These are phyloP conservation scores for Sporisorium scitamineum DNA, from an alignment of 1,284 basidiomycete species.

Conservation along the genomic window DNA sequence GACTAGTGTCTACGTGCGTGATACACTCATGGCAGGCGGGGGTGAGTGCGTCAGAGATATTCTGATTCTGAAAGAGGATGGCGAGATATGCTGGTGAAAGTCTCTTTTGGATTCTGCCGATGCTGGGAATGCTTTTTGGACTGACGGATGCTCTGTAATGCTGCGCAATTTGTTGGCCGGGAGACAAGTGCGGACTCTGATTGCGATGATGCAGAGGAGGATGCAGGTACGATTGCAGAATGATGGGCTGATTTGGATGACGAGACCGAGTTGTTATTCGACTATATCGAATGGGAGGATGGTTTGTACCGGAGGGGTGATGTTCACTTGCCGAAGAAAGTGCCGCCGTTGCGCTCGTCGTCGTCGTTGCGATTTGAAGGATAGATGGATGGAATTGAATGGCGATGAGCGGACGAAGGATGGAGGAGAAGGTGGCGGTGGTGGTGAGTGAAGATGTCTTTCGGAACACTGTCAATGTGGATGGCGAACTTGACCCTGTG, in stretches of 20 bases:
- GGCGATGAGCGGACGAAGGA: background rate
- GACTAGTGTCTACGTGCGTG: slow-evolving; percentile 24
- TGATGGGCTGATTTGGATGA: background rate
- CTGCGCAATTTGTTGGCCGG: background rate
- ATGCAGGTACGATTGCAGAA: background rate
- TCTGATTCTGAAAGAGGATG: background rate
- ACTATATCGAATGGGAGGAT: background rate
- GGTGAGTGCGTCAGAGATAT: background rate
- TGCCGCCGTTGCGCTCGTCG: background rate
- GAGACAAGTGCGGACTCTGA: background rate
- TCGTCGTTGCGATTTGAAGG: background rate
- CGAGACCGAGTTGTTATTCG: background rate
- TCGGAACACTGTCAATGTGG: background rate
- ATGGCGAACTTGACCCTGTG: background rate
- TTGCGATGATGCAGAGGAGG: background rate
- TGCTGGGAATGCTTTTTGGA: slow-evolving; percentile 10
- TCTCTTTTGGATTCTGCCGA: background rate
- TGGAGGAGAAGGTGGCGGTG: no score
- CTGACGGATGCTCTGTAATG: background rate
- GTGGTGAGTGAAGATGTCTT: no score
- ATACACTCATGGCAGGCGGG: slow-evolving; percentile 20
- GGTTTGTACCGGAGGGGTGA: background rate
- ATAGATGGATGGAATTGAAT: background rate
- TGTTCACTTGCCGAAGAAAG: background rate
- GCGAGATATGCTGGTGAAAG: background rate